These are phyloP conservation scores for Lentinula raphanica DNA, from an alignment of 768 basidiomycete species.

Conservation along the genomic window DNA sequence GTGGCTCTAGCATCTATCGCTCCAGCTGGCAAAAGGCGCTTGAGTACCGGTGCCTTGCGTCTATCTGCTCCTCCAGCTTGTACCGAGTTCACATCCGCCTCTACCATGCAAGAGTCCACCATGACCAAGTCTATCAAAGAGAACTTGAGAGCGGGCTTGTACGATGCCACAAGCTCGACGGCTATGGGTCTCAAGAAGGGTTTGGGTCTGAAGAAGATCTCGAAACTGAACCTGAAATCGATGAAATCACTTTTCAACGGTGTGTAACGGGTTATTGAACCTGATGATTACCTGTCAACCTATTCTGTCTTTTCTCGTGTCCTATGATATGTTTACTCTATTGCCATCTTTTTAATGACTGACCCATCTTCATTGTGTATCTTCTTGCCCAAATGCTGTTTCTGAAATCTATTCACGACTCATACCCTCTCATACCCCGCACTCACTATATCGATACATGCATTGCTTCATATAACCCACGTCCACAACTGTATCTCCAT, in stretches of 20 bases:
- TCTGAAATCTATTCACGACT: too few species aligned
- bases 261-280: neutral
- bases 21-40: neutral
- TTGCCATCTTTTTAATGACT: too few species aligned
- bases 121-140: neutral
- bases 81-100: neutral
- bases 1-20: conserved; percentile 1
- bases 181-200: neutral
- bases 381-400: too few species aligned
- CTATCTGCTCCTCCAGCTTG: conserved; percentile 2
- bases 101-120: neutral
- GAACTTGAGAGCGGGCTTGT: neutral
- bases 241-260: conserved; percentile 1
- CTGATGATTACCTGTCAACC: too few species aligned
- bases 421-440: too few species aligned
- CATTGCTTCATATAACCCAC: too few species aligned
- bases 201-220: conserved; percentile 2
- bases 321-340: too few species aligned
- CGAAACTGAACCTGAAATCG: conserved; percentile 3
- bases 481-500: too few species aligned
- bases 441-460: too few species aligned
- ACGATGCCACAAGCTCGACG: neutral
- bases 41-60: neutral
- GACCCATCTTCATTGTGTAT: too few species aligned
- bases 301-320: too few species aligned